Conservation (phyloP, 2,329 filamentous ascomycete genomes). For the Xylariomycetidae sp. region DNA sequence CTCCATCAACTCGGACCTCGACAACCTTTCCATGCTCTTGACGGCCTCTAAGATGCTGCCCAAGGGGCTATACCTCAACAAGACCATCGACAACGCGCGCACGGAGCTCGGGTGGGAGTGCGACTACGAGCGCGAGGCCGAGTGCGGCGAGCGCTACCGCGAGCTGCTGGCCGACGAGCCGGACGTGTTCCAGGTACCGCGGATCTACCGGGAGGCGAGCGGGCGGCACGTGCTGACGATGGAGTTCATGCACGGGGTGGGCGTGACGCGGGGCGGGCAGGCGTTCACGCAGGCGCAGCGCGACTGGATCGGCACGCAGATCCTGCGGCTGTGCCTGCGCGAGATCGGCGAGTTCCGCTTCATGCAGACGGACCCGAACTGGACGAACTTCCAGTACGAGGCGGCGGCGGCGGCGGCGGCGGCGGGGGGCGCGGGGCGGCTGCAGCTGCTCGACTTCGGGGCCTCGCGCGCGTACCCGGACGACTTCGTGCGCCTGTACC, state of each 20-base stretch:
- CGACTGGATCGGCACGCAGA: constrained; percentile 94
- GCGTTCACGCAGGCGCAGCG: constrained; percentile 74
- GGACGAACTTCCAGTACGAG: constrained; percentile 98
- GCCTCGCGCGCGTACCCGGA: constrained; percentile 81
- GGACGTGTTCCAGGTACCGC: constrained; percentile 72
- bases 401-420: constrained; percentile 50
- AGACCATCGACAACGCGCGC: constrained; percentile 93
- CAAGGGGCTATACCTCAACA: constrained; percentile 88
- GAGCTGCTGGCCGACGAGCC: constrained; percentile 69
- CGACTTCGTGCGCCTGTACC: constrained; percentile 73
- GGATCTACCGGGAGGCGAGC: constrained; percentile 70
- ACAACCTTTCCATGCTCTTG: constrained; percentile 84
- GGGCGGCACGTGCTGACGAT: constrained; percentile 87
- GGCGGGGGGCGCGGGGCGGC: no score
- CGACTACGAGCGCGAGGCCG: constrained; percentile 85
- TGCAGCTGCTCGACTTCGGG: constrained; percentile 94
- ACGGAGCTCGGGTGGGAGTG: constrained; percentile 95
- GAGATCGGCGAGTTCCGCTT: constrained; percentile 93
- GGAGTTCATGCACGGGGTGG: constrained; percentile 80
- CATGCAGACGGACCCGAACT: constrained; percentile 99
- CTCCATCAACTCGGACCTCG: constrained; percentile 94
- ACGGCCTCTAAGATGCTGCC: constrained; percentile 86
- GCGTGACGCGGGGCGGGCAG: constrained; percentile 68
- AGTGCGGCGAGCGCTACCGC: constrained; percentile 70
- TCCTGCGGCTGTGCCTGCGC: constrained; percentile 82